Evolutionary conservation across 2,329 filamentous ascomycete genomes (phyloP), one percentile per base, ranked within the genome.

Genomic region (Thielaviopsis euricoi): DNA sequence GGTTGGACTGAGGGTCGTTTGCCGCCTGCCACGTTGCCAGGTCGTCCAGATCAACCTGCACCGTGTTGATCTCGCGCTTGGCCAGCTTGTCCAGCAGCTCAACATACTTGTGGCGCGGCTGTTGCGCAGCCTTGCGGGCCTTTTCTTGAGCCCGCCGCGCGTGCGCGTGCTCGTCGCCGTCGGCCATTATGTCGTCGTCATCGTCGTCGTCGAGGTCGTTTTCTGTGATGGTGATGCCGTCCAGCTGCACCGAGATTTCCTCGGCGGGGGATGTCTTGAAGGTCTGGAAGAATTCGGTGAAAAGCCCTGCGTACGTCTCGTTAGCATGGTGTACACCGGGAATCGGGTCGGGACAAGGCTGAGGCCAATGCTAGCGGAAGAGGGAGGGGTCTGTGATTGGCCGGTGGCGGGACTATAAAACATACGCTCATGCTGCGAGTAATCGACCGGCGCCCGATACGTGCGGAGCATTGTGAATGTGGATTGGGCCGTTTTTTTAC

Each of bases 171-270:
- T 87, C 84, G 61, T 82, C 80, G 65, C 90, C 86, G 68, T 95
- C 80, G 65, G 90, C 86, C 68, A 95, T 88, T 82, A 95, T 89
- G 67, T 94, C 87, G 66, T 96, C 89, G 69, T 95, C 88, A 66
- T 95, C 89, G 66, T 95, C 89, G 66, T 95, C 90, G 70, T 85
- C 89, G 49, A 87, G 78, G 64, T 86, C 86, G 71, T 94, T 86
- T 67, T 89, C 90, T 69, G 89, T 86, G 63, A 98, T 86, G 66
- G 86, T 86, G 65, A 98, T 82, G 64, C 85, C 83, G 64, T 88
- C 83, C 53, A 98, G 79, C 51, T 89, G 89, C 68, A 90, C 85
- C 46, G 87, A 83, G 64, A 94, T 82, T 60, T 85, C 80, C 60
- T 77, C 79, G 70, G 77, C 81, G 58, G 74, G 86, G 67, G 77